Evolutionary conservation across 495 filamentous ascomycete species (phyloP).

Genomic region (Endocarpon pusillum): DNA sequence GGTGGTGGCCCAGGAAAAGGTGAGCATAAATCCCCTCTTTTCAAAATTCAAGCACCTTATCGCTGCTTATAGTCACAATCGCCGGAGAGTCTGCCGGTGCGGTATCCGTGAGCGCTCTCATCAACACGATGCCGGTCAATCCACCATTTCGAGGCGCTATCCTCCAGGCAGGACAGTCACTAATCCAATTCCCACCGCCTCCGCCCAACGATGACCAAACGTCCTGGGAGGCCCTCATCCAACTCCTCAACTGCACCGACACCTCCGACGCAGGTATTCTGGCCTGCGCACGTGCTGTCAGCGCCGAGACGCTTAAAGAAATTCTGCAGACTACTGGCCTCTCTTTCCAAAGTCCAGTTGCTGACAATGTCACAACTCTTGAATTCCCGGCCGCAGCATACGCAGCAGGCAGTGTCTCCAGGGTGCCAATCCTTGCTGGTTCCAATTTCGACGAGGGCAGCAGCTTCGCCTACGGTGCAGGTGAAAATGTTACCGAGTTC

Average conservation of each 20-base stretch:
- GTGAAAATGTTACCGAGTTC: slow-evolving; percentile 3
- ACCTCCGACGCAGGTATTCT: slow-evolving; percentile 1
- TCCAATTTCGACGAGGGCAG: slow-evolving; percentile 11
- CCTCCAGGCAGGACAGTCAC: slow-evolving; percentile 12
- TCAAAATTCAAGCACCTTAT: too few relatives aligned
- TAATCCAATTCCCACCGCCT: slow-evolving; percentile 1
- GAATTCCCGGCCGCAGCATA: not conserved
- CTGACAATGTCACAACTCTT: slow-evolving; percentile 4
- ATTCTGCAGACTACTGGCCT: not conserved
- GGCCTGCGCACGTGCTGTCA: slow-evolving; percentile 2
- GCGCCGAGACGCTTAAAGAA: not conserved
- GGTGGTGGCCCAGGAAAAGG: slow-evolving; percentile 18
- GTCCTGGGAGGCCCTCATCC: slow-evolving; percentile 8
- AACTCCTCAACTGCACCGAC: slow-evolving; percentile 4
- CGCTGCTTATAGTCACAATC: slow-evolving; percentile 8
- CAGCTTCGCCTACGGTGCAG: slow-evolving; percentile 3
- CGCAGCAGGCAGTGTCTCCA: slow-evolving; percentile 2
- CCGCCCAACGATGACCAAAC: not conserved
- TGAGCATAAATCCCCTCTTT: slow-evolving; percentile 10
- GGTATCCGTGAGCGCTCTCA: slow-evolving; percentile 8
- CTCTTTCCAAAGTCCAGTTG: slow-evolving; percentile 3
- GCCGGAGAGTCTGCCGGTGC: slow-evolving; percentile 15
- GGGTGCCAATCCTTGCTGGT: slow-evolving; percentile 11
- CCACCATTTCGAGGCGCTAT: slow-evolving; percentile 15
- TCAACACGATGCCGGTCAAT: slow-evolving; percentile 5